phyloP scores from a whole-genome alignment of 2,329 filamentous ascomycete species.

The Ambrosiella xylebori region DNA sequence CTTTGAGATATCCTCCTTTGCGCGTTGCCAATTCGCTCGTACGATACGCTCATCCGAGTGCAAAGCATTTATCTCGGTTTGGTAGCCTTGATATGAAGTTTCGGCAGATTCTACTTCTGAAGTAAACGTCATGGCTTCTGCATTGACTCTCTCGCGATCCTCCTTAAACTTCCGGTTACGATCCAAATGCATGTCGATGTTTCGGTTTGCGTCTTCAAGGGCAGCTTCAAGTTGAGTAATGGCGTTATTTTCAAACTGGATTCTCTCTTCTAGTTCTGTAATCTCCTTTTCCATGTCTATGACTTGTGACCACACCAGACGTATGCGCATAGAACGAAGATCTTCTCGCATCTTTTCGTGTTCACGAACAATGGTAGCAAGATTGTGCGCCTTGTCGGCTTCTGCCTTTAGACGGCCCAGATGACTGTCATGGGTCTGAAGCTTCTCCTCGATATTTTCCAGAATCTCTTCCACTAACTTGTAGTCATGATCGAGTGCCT shows the following conservation, averaged over 20 bases:
- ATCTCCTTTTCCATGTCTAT: slow-evolving; percentile 47
- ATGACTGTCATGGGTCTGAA: slow-evolving; percentile 44
- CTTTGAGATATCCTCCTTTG: slow-evolving; percentile 29
- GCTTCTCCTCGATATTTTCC: slow-evolving; percentile 51
- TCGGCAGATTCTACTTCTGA: slow-evolving; percentile 23
- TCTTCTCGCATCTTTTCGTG: slow-evolving; percentile 47
- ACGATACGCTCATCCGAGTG: neutral
- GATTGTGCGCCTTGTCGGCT: slow-evolving; percentile 43
- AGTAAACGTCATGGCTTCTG: slow-evolving; percentile 2
- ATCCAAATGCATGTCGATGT: slow-evolving; percentile 1
- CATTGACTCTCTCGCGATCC: slow-evolving; percentile 17
- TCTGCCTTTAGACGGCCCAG: slow-evolving; percentile 41
- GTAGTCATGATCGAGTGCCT: slow-evolving; percentile 85
- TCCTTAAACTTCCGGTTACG: slow-evolving; percentile 16
- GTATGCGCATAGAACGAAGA: slow-evolving; percentile 39
- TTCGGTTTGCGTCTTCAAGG: neutral
- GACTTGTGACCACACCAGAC: slow-evolving; percentile 80
- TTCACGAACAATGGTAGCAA: slow-evolving; percentile 47
- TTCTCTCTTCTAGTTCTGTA: slow-evolving; percentile 19
- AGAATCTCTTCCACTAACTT: slow-evolving; percentile 62
- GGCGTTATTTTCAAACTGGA: neutral
- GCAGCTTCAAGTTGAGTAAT: neutral
- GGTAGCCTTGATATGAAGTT: slow-evolving; percentile 23
- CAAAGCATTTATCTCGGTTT: slow-evolving; percentile 47
- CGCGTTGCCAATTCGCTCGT: slow-evolving; percentile 32